A percentile compares a stretch with the other conserved stretches of the same genome.
Conservation (phyloP, 2,329 filamentous ascomycete genomes). For the Emergomyces pasteurianus region DNA sequence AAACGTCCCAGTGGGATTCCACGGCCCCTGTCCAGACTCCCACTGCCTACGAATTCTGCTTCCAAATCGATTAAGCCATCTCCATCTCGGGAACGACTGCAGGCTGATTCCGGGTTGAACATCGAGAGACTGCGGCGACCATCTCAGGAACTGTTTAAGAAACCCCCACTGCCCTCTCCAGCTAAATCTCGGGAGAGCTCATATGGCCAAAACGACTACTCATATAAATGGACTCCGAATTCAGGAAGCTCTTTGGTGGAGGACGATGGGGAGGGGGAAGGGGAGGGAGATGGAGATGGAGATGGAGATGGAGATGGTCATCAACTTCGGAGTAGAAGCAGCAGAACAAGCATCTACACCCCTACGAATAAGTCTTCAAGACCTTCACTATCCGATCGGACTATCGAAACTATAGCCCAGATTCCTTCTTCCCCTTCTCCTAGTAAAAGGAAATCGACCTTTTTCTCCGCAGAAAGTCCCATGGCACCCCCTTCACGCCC, state of each 20-base stretch:
- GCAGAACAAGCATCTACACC: neutral
- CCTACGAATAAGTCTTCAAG: constrained; percentile 9
- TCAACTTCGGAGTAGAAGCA: constrained; percentile 6
- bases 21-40: constrained; percentile 40
- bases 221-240: constrained; percentile 11
- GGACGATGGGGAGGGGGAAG: constrained; percentile 14
- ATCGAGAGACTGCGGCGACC: constrained; percentile 26
- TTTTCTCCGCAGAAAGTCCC: constrained; percentile 55
- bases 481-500: constrained; percentile 52
- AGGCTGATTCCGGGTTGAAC: constrained; percentile 28
- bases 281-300: too few relatives aligned
- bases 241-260: constrained; percentile 6
- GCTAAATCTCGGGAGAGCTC: constrained; percentile 13
- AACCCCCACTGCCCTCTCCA: constrained; percentile 18
- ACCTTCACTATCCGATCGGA: constrained; percentile 48
- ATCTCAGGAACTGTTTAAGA: constrained; percentile 28
- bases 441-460: constrained; percentile 54
- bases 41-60: constrained; percentile 34
- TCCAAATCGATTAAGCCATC: constrained; percentile 34
- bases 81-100: constrained; percentile 37
- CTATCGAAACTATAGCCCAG: constrained; percentile 69
- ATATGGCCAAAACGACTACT: constrained; percentile 14
- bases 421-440: constrained; percentile 66
- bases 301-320: too few relatives aligned
- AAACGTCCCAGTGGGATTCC: constrained; percentile 33